Percentiles rank a stretch among this genome's conserved stretches.
phyloP scores from a whole-genome alignment of 192 early-diverging fungal species.

The Podila epicladia region DNA sequence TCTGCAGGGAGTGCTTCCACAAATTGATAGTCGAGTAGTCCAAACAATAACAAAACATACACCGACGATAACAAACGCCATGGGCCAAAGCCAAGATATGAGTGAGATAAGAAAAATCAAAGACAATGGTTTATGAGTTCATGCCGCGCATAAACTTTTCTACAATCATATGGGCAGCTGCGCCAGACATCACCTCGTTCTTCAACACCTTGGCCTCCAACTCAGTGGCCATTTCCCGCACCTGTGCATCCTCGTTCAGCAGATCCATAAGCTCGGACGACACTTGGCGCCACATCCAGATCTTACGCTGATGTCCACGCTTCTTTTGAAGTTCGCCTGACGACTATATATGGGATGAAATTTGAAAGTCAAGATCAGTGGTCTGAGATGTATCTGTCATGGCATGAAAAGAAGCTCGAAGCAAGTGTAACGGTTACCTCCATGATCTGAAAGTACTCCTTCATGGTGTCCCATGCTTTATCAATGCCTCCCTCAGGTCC shows the following conservation, averaged over 20 bases:
- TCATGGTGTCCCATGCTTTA: slow-evolving; percentile 69
- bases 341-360: slow-evolving; percentile 23
- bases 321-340: slow-evolving; percentile 44
- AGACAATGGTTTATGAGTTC: neutral
- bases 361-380: neutral
- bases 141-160: slow-evolving; percentile 56
- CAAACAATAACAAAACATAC: no score
- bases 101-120: neutral
- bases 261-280: slow-evolving; percentile 66
- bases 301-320: slow-evolving; percentile 67
- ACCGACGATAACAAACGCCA: no score
- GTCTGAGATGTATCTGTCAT: neutral
- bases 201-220: slow-evolving; percentile 57
- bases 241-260: slow-evolving; percentile 53
- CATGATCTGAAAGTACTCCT: slow-evolving; percentile 62
- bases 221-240: slow-evolving; percentile 43
- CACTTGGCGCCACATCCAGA: slow-evolving; percentile 81
- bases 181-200: slow-evolving; percentile 60
- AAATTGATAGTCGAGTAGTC: no score
- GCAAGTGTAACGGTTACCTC: slow-evolving; percentile 47
- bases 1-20: no score
- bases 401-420: neutral
- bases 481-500: slow-evolving; percentile 61
- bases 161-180: slow-evolving; percentile 61
- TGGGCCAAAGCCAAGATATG: no score